Evolutionary conservation across 306 rosid genomes (phyloP).

Genomic region (Myrica gale): DNA sequence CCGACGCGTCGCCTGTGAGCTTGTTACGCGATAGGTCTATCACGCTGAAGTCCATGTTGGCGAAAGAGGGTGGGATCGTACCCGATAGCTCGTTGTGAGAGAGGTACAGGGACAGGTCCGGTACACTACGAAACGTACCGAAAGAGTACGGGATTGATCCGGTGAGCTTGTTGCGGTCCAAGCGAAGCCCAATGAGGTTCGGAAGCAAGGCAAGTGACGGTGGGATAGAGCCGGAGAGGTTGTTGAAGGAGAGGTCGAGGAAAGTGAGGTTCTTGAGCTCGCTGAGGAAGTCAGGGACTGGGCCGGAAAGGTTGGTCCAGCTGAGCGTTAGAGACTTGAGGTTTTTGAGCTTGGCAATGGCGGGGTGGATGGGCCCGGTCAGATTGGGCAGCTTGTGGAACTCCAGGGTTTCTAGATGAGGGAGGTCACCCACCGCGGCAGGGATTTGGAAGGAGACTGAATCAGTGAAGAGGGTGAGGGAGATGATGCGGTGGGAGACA

Average conservation of each 20-base stretch:
- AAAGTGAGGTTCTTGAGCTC: constrained; percentile 44
- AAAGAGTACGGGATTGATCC: constrained; percentile 47
- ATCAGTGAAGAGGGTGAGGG: constrained; percentile 44
- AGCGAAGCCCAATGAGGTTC: constrained; percentile 17
- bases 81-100: constrained; percentile 59
- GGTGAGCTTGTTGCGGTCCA: constrained; percentile 51
- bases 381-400: constrained; percentile 61
- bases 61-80: constrained; percentile 49
- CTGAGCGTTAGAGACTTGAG: constrained; percentile 45
- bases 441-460: constrained; percentile 57
- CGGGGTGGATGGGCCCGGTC: constrained; percentile 58
- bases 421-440: constrained; percentile 60
- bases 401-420: constrained; percentile 44
- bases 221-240: constrained; percentile 55
- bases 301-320: constrained; percentile 58
- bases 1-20: constrained; percentile 64
- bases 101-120: constrained; percentile 24
- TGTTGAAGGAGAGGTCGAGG: constrained; percentile 52
- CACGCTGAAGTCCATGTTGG: constrained; percentile 14
- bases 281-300: constrained; percentile 58
- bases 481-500: constrained; percentile 57
- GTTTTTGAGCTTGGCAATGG: constrained; percentile 51
- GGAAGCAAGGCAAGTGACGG: constrained; percentile 55
- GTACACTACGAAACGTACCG: constrained; percentile 36
- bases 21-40: constrained; percentile 62